Evolutionary conservation across 805 yeast genomes (phyloP).

Genomic region (Naumovozyma baii): DNA sequence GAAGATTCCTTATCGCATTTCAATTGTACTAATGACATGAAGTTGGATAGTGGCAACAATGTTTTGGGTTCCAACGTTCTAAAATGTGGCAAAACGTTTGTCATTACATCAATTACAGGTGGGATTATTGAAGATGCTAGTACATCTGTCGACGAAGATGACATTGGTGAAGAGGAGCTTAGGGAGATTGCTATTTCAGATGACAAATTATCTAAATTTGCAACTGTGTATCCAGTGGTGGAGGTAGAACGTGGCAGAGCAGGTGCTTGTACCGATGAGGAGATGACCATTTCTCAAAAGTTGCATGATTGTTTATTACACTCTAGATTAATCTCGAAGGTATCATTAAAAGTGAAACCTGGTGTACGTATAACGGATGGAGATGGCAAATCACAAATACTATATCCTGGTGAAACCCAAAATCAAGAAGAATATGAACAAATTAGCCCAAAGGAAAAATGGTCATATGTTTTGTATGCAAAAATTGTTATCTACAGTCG

Average conservation of each 20-base stretch:
- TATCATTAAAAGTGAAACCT: conserved; percentile 37
- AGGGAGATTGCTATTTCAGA: conserved; percentile 15
- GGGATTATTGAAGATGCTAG: conserved; percentile 50
- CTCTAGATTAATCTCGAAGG: conserved; percentile 42
- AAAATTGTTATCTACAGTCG: conserved; percentile 69
- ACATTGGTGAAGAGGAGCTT: conserved; percentile 31
- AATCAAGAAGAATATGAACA: conserved; percentile 16
- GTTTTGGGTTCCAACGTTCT: conserved; percentile 61
- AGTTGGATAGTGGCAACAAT: conserved; percentile 18
- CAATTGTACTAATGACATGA: conserved; percentile 27
- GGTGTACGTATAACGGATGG: conserved; percentile 42
- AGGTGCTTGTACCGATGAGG: conserved; percentile 82
- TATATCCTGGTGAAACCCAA: conserved; percentile 35
- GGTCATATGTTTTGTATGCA: conserved; percentile 57
- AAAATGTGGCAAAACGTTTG: conserved; percentile 62
- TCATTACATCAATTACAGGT: conserved; percentile 61
- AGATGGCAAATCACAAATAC: conserved; percentile 39
- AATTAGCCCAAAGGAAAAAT: conserved; percentile 35
- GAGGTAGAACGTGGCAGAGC: conserved; percentile 64
- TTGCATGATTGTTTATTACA: conserved; percentile 51
- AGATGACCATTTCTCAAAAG: conserved; percentile 61
- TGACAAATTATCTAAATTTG: conserved; percentile 25
- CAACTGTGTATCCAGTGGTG: conserved; percentile 59
- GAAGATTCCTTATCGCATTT: conserved; percentile 33
- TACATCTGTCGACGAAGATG: conserved; percentile 35